A percentile compares a stretch with the other conserved stretches of the same genome.
Evolutionary conservation across 805 yeast genomes (phyloP).

Genomic region (Zygosaccharomyces bisporus): DNA sequence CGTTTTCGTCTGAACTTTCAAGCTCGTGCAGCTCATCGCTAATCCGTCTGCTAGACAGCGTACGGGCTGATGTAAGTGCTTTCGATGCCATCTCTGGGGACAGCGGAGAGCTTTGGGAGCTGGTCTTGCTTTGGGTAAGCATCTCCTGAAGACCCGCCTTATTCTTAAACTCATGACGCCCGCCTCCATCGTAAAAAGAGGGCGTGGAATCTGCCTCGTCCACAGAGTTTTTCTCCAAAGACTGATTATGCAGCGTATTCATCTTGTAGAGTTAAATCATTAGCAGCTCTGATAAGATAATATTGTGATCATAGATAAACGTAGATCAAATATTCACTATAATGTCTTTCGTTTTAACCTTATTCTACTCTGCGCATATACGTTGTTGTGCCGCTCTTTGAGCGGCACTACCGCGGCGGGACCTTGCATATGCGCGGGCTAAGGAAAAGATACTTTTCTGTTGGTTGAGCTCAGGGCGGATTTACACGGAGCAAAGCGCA

Average conservation of each 20-base stretch:
- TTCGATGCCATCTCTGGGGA: not conserved
- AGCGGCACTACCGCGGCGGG: not conserved
- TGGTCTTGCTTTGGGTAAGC: not conserved
- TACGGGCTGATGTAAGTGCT: not conserved
- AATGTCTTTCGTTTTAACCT: not conserved
- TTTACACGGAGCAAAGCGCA: not conserved
- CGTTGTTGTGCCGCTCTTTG: not conserved
- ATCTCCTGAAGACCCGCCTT: not conserved
- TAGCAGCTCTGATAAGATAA: not conserved
- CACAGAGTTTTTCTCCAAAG: not conserved
- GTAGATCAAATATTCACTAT: not conserved
- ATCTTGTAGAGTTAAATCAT: not conserved
- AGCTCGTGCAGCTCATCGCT: conserved; percentile 17
- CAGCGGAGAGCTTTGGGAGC: not conserved
- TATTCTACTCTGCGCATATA: not conserved
- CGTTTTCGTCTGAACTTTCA: conserved; percentile 9
- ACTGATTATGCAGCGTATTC: not conserved
- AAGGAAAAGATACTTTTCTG: not conserved
- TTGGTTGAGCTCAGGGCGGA: not conserved
- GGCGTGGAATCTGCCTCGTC: not conserved
- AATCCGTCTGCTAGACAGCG: conserved; percentile 14
- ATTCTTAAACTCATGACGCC: not conserved
- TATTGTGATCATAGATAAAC: not conserved
- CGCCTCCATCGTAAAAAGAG: not conserved
- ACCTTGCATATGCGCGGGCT: not conserved